These are phyloP conservation scores for Fusarium clavum DNA, from an alignment of 2,329 filamentous ascomycete genomes.

Conservation along the genomic window DNA sequence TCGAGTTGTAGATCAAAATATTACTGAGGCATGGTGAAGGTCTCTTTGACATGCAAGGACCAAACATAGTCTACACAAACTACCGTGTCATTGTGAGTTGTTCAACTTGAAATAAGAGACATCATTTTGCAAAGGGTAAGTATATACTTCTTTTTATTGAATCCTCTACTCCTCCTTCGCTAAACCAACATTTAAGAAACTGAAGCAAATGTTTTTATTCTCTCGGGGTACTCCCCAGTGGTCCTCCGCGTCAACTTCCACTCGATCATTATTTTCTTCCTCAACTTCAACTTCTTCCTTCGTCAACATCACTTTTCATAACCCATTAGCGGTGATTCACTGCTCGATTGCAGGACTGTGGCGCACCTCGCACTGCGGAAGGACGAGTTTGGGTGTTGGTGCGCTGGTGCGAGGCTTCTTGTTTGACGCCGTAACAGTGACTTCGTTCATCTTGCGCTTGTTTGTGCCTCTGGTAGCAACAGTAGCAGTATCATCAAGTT, in stretches of 20 bases:
- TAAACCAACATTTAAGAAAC: neutral
- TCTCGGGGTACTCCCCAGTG: neutral
- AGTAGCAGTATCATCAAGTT: neutral
- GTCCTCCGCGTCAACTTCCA: neutral
- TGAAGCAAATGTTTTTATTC: neutral
- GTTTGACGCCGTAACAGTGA: neutral
- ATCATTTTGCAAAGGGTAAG: neutral
- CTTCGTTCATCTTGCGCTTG: conserved; percentile 18
- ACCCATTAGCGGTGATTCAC: neutral
- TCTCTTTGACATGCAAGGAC: neutral
- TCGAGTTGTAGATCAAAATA: neutral
- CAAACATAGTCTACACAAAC: neutral
- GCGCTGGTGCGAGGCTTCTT: conserved; percentile 18
- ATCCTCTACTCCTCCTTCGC: neutral
- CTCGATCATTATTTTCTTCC: neutral
- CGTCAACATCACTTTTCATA: neutral
- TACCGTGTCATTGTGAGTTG: neutral
- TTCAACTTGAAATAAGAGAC: neutral
- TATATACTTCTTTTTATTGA: neutral
- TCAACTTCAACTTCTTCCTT: neutral
- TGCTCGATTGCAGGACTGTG: neutral
- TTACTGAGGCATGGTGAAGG: neutral
- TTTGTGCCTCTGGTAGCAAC: neutral
- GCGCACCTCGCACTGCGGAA: conserved; percentile 2
- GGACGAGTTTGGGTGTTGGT: neutral